A percentile compares a stretch with the other conserved stretches of the same genome.
phyloP scores from a whole-genome alignment of 495 filamentous ascomycete genomes.

The Tuber melanosporum region DNA sequence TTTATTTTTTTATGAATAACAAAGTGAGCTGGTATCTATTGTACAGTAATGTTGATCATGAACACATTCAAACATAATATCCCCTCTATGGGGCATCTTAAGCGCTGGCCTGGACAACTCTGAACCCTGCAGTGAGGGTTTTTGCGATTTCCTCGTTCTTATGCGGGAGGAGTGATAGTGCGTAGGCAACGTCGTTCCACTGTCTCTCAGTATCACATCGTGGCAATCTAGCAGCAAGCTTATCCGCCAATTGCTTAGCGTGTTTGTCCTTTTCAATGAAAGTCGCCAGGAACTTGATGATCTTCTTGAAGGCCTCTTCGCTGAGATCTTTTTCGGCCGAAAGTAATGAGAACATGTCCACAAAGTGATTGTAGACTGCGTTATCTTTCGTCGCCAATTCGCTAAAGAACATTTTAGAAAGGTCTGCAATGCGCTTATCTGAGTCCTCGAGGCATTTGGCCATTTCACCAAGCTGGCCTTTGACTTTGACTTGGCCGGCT shows the following conservation, averaged over 20 bases:
- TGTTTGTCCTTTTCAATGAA: constrained; percentile 99
- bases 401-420: constrained; percentile 97
- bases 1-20: constrained; percentile 2
- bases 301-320: constrained; percentile 73
- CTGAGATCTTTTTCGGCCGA: constrained; percentile 74
- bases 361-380: constrained; percentile 98
- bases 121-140: constrained; percentile 73
- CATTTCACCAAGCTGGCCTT: constrained; percentile 99
- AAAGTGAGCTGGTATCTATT: background rate
- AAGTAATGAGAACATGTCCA: constrained; percentile 95
- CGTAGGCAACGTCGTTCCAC: constrained; percentile 95
- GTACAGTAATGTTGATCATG: background rate
- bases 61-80: background rate
- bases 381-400: constrained; percentile 97
- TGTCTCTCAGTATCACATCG: constrained; percentile 88
- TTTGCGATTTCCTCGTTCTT: constrained; percentile 97
- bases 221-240: constrained; percentile 77
- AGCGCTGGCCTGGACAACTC: constrained; percentile 62
- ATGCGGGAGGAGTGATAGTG: constrained; percentile 78
- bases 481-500: constrained; percentile 97
- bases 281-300: constrained; percentile 84
- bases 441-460: constrained; percentile 95
- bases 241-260: constrained; percentile 88
- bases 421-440: constrained; percentile 85
- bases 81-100: background rate